Evolutionary conservation across 73 alveolate species (phyloP).

Genomic region (Blepharisma japonicum): DNA sequence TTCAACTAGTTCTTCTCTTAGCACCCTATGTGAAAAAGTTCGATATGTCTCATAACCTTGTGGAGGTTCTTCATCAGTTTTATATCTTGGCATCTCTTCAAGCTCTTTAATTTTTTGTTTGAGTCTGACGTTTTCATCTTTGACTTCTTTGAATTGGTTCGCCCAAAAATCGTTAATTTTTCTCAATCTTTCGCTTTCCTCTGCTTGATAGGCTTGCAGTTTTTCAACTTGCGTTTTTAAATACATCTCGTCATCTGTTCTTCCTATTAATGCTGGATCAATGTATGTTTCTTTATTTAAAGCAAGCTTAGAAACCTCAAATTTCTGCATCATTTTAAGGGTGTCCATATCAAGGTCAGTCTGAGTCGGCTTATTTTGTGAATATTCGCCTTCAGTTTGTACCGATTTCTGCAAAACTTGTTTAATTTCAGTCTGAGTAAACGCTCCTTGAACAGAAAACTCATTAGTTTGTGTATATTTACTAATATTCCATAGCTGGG

Average conservation of each 20-base stretch:
- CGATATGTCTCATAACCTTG: no score
- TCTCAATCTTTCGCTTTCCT: background rate
- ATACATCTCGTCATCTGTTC: background rate
- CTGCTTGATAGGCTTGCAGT: background rate
- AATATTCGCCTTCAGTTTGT: constrained; percentile 1
- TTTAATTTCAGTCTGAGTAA: constrained; percentile 6
- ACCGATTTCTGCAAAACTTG: background rate
- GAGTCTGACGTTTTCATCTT: background rate
- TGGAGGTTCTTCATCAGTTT: background rate
- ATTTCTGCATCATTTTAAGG: background rate
- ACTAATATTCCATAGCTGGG: background rate
- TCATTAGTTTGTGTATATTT: constrained; percentile 10
- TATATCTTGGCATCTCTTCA: background rate
- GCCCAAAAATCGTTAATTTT: constrained; percentile 22
- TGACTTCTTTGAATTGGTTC: constrained; percentile 11
- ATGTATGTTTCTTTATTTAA: background rate
- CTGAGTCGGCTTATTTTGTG: background rate
- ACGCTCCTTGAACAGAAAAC: background rate
- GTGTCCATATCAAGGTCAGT: background rate
- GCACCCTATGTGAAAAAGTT: background rate
- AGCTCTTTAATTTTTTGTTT: constrained; percentile 4
- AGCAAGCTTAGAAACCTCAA: no score
- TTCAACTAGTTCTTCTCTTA: constrained; percentile 1
- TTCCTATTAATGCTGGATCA: background rate
- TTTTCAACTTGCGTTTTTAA: background rate